phyloP scores from a whole-genome alignment of 768 basidiomycete genomes.

The Hygrocybe coccinea region DNA sequence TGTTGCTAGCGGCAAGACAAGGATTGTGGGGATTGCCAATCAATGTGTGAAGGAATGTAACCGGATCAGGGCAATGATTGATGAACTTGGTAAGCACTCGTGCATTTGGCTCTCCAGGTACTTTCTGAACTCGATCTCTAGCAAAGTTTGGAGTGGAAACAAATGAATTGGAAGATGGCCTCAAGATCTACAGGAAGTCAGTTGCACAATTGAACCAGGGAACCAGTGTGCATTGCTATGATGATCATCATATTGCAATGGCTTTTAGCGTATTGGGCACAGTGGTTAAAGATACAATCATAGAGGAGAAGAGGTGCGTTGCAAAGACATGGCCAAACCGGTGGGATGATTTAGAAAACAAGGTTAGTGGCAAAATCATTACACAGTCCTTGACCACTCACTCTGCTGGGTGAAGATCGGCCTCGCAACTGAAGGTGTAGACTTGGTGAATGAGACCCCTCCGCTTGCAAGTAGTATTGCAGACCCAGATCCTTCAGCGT shows the following conservation, averaged over 20 bases:
- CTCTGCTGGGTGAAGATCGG: slow-evolving; percentile 64
- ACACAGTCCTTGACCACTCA: not conserved
- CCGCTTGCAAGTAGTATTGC: slow-evolving; percentile 41
- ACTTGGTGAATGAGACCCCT: slow-evolving; percentile 46
- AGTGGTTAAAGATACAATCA: slow-evolving; percentile 64
- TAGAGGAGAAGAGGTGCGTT: slow-evolving; percentile 96
- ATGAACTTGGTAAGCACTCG: slow-evolving; percentile 85
- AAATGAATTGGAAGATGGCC: slow-evolving; percentile 86
- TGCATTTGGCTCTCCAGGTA: not conserved
- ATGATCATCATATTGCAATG: slow-evolving; percentile 99
- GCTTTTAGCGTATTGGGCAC: slow-evolving; percentile 87
- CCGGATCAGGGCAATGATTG: slow-evolving; percentile 93
- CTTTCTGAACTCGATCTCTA: slow-evolving; percentile 23
- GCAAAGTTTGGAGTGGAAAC: slow-evolving; percentile 95
- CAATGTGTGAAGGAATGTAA: slow-evolving; percentile 99
- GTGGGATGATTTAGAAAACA: slow-evolving; percentile 98
- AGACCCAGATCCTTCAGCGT: slow-evolving; percentile 40
- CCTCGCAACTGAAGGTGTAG: slow-evolving; percentile 79
- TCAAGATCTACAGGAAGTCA: slow-evolving; percentile 83
- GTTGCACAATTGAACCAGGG: slow-evolving; percentile 57
- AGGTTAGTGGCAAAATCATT: slow-evolving; percentile 45
- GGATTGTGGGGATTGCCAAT: slow-evolving; percentile 93
- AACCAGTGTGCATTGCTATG: slow-evolving; percentile 90
- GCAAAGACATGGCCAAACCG: slow-evolving; percentile 99
- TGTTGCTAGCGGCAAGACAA: slow-evolving; percentile 64